A percentile compares a stretch with the other conserved stretches of the same genome.
These are phyloP conservation scores for Verticillium albo-atrum DNA, from an alignment of 2,329 filamentous ascomycete genomes.

Conservation along the genomic window DNA sequence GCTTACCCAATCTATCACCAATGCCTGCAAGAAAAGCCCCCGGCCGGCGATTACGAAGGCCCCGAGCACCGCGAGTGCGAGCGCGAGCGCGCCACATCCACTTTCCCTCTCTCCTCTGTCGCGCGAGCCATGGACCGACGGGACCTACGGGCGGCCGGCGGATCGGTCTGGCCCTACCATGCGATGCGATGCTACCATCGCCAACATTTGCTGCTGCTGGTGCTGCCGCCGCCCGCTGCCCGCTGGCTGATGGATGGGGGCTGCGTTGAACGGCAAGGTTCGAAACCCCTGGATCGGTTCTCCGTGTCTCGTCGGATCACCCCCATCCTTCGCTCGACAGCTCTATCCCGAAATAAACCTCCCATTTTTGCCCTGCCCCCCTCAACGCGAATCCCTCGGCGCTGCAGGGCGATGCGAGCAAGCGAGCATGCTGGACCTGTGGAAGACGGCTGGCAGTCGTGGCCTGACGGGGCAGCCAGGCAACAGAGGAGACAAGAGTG, in stretches of 20 bases:
- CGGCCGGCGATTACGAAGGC: neutral
- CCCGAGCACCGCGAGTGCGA: neutral
- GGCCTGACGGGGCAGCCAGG: neutral
- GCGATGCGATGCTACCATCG: neutral
- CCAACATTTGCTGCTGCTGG: neutral
- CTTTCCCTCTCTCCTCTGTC: neutral
- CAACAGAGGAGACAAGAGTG: neutral
- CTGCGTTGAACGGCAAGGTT: no score
- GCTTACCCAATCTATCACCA: neutral
- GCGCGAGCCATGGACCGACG: neutral
- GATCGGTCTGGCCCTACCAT: neutral
- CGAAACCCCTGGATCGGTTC: no score
- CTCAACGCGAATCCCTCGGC: neutral
- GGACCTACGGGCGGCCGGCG: neutral
- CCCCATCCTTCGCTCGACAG: neutral
- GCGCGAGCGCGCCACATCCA: neutral
- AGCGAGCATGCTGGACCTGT: neutral
- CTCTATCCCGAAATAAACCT: neutral
- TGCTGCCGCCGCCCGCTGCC: no score
- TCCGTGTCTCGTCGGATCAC: neutral
- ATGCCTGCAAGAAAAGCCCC: neutral
- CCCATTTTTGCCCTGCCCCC: neutral
- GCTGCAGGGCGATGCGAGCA: constrained; percentile 1
- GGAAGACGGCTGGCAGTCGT: neutral
- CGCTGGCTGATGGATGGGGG: no score